A percentile compares a stretch with the other conserved stretches of the same genome.
Conservation (phyloP, 1,139 yeast species). For the Blastobotrys persicus region DNA sequence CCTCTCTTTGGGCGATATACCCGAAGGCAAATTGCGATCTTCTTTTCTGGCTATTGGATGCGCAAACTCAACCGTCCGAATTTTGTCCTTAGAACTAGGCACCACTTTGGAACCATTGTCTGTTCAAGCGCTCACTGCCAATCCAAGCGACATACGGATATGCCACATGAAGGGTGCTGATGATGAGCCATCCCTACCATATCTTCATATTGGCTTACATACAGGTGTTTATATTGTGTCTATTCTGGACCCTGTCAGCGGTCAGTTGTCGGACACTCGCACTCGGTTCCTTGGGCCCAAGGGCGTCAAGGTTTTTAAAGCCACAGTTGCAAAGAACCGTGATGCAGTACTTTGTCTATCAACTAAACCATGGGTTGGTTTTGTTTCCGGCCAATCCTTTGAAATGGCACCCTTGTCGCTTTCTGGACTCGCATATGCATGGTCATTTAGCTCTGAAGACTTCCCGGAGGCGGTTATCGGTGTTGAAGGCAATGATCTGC, state of each 20-base stretch:
- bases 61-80: slow-evolving; percentile 66
- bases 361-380: slow-evolving; percentile 44
- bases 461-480: slow-evolving; percentile 63
- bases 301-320: slow-evolving; percentile 52
- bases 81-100: slow-evolving; percentile 64
- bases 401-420: slow-evolving; percentile 36
- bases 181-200: slow-evolving; percentile 25
- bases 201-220: slow-evolving; percentile 73
- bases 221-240: slow-evolving; percentile 79
- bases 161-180: slow-evolving; percentile 38
- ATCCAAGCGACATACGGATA: slow-evolving; percentile 51
- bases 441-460: slow-evolving; percentile 63
- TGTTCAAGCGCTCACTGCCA: slow-evolving; percentile 66
- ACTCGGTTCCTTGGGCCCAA: slow-evolving; percentile 72
- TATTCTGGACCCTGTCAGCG: slow-evolving; percentile 55
- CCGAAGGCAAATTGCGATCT: slow-evolving; percentile 49
- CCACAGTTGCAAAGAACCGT: slow-evolving; percentile 26
- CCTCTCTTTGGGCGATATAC: slow-evolving; percentile 55
- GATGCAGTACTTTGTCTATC: slow-evolving; percentile 40
- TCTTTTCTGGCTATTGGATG: slow-evolving; percentile 68
- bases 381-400: slow-evolving; percentile 29
- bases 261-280: slow-evolving; percentile 64
- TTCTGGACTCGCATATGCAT: slow-evolving; percentile 41
- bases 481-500: slow-evolving; percentile 50
- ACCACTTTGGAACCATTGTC: slow-evolving; percentile 60